These are phyloP conservation scores for Lactarius psammicola DNA, from an alignment of 768 basidiomycete species.

Conservation along the genomic window DNA sequence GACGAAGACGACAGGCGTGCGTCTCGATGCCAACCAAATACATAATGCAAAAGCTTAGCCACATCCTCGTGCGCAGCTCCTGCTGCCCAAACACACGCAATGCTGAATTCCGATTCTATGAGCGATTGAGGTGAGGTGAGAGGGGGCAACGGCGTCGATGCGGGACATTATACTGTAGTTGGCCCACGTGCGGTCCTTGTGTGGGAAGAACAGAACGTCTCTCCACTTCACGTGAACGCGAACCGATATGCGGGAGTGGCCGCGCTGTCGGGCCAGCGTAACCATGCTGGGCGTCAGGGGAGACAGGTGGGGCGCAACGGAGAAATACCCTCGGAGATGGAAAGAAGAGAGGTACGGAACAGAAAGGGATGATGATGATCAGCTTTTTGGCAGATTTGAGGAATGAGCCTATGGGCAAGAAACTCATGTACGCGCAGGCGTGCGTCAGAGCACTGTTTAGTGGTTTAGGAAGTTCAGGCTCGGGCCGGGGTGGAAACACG, in stretches of 20 bases:
- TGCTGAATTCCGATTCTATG: not conserved
- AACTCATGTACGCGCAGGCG: not conserved
- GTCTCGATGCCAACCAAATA: not conserved
- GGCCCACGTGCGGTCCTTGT: not conserved
- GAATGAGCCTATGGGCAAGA: not conserved
- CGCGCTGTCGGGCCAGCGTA: constrained; percentile 6
- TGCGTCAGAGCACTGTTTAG: not conserved
- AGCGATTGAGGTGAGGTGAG: not conserved
- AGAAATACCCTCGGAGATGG: constrained; percentile 9
- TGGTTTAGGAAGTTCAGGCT: too few relatives aligned
- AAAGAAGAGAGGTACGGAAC: constrained; percentile 11
- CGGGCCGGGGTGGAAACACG: constrained; percentile 2
- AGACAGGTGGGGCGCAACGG: not conserved
- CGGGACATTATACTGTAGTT: not conserved
- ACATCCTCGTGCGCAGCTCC: not conserved
- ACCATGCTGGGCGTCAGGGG: constrained; percentile 15
- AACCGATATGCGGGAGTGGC: not conserved
- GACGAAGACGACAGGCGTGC: not conserved
- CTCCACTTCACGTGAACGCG: not conserved
- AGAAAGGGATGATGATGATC: not conserved
- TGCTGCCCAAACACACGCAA: not conserved
- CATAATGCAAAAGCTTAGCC: not conserved
- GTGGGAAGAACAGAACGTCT: not conserved
- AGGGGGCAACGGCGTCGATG: not conserved
- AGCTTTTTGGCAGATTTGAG: not conserved